Evolutionary conservation across 1,284 basidiomycete species (phyloP).

Genomic region (Ceratobasidium sp.): DNA sequence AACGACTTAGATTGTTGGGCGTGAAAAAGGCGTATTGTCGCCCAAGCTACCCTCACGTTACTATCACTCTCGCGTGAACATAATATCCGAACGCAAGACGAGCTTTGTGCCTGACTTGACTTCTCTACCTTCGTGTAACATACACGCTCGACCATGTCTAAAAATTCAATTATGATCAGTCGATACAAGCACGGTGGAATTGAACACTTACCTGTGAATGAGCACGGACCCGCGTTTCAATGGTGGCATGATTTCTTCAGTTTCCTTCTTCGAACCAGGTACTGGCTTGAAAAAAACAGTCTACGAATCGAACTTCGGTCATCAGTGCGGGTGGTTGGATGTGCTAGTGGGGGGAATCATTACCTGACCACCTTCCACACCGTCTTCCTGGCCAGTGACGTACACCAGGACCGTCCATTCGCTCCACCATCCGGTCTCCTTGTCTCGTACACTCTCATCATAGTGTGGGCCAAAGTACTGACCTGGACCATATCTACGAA

Average conservation of each 20-base stretch:
- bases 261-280: constrained; percentile 49
- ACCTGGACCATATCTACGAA: constrained; percentile 61
- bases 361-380: constrained; percentile 77
- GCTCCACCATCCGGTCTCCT: constrained; percentile 48
- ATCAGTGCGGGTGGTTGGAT: neutral
- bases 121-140: constrained; percentile 77
- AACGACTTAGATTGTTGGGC: too few species aligned
- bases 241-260: constrained; percentile 63
- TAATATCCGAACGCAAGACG: constrained; percentile 75
- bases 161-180: constrained; percentile 9
- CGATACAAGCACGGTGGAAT: neutral
- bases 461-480: constrained; percentile 79
- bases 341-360: neutral
- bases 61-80: constrained; percentile 63
- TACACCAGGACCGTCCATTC: constrained; percentile 86
- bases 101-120: constrained; percentile 76
- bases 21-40: too few species aligned
- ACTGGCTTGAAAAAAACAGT: constrained; percentile 74
- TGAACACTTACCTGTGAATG: constrained; percentile 64
- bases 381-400: constrained; percentile 72
- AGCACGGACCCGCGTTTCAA: constrained; percentile 71
- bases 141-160: constrained; percentile 77
- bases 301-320: constrained; percentile 46
- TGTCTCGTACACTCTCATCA: constrained; percentile 68
- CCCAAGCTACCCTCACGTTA: too few species aligned